Evolutionary conservation across 768 basidiomycete genomes (phyloP).

Genomic region (Chalciporus chontae): DNA sequence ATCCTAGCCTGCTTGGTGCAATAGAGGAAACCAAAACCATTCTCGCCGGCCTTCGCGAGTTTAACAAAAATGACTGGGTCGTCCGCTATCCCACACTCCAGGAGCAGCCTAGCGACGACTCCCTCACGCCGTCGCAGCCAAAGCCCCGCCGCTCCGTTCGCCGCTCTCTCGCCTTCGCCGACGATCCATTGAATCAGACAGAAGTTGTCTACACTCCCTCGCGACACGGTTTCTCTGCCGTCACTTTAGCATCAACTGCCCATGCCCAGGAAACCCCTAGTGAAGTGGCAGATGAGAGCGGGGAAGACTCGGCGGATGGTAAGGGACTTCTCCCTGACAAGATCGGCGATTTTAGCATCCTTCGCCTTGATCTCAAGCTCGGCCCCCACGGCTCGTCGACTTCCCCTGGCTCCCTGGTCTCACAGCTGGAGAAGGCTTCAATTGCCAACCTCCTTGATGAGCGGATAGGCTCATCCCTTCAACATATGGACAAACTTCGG

Average conservation of each 20-base stretch:
- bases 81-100: conserved; percentile 82
- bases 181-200: conserved; percentile 67
- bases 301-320: conserved; percentile 26
- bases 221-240: conserved; percentile 47
- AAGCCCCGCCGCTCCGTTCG: conserved; percentile 42
- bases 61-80: conserved; percentile 86
- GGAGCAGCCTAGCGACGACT: conserved; percentile 36
- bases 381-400: conserved; percentile 66
- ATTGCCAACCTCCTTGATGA: conserved; percentile 91
- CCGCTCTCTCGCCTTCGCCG: conserved; percentile 80
- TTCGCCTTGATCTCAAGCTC: conserved; percentile 90
- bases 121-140: conserved; percentile 28
- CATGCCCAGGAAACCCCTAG: conserved; percentile 40
- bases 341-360: conserved; percentile 72
- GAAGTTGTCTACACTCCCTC: conserved; percentile 59
- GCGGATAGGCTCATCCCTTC: conserved; percentile 67
- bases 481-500: conserved; percentile 82
- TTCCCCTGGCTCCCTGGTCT: conserved; percentile 70
- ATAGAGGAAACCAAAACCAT: conserved; percentile 70
- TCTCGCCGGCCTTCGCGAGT: conserved; percentile 65
- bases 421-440: conserved; percentile 88
- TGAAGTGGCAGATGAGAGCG: conserved; percentile 13
- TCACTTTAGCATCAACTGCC: conserved; percentile 53
- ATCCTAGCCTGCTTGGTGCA: conserved; percentile 56
- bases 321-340: conserved; percentile 41